Percentiles rank a stretch among this genome's conserved stretches.
phyloP scores from a whole-genome alignment of 176 grass and related monocot species.

The Oryza punctata region DNA sequence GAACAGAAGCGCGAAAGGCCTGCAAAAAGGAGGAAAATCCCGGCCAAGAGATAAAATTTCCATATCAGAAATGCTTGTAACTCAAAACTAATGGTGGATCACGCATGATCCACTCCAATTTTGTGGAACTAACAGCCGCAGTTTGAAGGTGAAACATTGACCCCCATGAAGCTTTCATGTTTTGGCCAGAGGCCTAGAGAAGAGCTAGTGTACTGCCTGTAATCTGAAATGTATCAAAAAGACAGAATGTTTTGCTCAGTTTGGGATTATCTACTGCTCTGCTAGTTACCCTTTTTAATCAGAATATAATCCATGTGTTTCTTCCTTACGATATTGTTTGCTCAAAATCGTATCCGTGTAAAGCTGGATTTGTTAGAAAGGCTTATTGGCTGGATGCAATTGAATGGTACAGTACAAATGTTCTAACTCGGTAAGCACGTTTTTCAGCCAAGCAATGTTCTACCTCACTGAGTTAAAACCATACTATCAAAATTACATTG shows the following conservation, averaged over 20 bases:
- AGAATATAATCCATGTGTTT: not conserved
- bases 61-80: not conserved
- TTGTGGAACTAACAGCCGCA: conserved; percentile 28
- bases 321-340: not conserved
- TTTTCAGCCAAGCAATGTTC: not conserved
- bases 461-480: conserved; percentile 33
- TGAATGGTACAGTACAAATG: not conserved
- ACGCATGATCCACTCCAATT: conserved; percentile 21
- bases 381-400: not conserved
- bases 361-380: not conserved
- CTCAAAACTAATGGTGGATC: not conserved
- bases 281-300: not conserved
- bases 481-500: conserved; percentile 39
- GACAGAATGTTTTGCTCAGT: not conserved
- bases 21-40: conserved; percentile 61
- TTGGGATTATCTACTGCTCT: not conserved
- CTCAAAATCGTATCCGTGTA: not conserved
- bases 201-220: not conserved
- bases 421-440: not conserved
- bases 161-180: not conserved
- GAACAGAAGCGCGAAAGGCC: conserved; percentile 51
- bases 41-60: conserved; percentile 36
- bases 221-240: not conserved
- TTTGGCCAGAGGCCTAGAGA: not conserved
- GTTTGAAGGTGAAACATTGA: not conserved